Conservation (phyloP, 2,329 filamentous ascomycete species). For the Chaetomiaceae sp. region DNA sequence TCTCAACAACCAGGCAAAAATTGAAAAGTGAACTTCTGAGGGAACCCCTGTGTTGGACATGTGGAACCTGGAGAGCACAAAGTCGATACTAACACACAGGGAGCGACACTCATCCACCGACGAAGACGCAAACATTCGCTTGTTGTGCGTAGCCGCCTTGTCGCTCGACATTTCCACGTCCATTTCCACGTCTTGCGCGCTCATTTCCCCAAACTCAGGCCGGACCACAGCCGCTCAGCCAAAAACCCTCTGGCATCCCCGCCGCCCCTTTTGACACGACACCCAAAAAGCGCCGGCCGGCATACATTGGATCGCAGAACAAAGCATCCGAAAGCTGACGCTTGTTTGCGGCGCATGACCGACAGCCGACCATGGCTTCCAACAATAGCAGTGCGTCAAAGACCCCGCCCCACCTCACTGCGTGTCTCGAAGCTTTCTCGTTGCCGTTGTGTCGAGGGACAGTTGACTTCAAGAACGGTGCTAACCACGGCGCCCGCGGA, state of each 20-base stretch:
- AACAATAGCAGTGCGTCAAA: slow-evolving; percentile 11
- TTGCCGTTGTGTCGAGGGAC: too few relatives aligned
- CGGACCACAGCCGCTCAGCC: background rate
- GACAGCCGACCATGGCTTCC: slow-evolving; percentile 3
- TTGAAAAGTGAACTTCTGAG: background rate
- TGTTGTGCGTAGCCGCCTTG: background rate
- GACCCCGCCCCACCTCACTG: slow-evolving; percentile 5
- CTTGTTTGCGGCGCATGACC: background rate
- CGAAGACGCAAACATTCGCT: background rate
- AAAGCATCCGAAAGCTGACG: background rate
- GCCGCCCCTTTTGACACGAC: background rate
- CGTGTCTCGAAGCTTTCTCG: background rate
- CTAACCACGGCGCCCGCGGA: slow-evolving; percentile 10
- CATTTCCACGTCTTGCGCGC: too few relatives aligned
- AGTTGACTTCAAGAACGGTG: background rate
- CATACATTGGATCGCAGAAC: background rate
- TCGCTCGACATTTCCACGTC: too few relatives aligned
- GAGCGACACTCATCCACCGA: background rate
- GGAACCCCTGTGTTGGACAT: background rate
- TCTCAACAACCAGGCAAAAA: slow-evolving; percentile 22
- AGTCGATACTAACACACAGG: background rate
- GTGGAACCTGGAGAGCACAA: background rate
- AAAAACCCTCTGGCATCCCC: background rate
- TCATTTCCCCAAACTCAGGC: background rate
- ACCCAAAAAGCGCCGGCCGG: background rate